A percentile compares a stretch with the other conserved stretches of the same genome.
Evolutionary conservation across 192 early-diverging fungal genomes (phyloP).

Genomic region (Geosiphon pyriformis): DNA sequence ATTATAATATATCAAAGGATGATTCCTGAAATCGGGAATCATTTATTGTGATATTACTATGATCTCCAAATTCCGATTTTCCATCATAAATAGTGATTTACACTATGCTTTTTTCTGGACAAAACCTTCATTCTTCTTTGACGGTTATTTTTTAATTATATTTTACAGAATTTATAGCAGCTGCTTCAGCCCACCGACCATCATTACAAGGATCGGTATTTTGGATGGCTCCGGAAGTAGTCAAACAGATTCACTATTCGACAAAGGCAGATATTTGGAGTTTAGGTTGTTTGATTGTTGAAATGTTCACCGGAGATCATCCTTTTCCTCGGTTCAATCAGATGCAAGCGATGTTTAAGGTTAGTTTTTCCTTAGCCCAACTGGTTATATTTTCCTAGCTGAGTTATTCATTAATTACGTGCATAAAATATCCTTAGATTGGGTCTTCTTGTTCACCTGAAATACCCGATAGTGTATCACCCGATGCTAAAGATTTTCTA

Average conservation of each 20-base stretch:
- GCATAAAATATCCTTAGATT: slow-evolving; percentile 66
- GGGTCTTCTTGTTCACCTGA: slow-evolving; percentile 76
- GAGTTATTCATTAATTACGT: slow-evolving; percentile 34
- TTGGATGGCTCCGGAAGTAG: slow-evolving; percentile 99
- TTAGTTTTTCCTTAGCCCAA: slow-evolving; percentile 43
- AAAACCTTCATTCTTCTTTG: not conserved
- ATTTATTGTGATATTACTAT: no score
- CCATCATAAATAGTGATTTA: slow-evolving; percentile 4
- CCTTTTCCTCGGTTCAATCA: slow-evolving; percentile 81
- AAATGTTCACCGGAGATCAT: slow-evolving; percentile 96
- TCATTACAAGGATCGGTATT: slow-evolving; percentile 94
- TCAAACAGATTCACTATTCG: slow-evolving; percentile 87
- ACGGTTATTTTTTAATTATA: no score
- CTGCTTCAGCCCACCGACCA: slow-evolving; percentile 43
- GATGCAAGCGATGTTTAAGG: slow-evolving; percentile 77
- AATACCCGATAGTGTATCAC: slow-evolving; percentile 68
- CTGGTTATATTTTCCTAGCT: slow-evolving; percentile 12
- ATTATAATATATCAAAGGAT: no score
- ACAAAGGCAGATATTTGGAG: slow-evolving; percentile 93
- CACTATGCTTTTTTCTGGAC: not conserved
- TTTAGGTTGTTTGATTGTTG: slow-evolving; percentile 92
- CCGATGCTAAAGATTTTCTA: slow-evolving; percentile 71
- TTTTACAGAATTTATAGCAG: slow-evolving; percentile 18
- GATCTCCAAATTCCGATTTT: no score
- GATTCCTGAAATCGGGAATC: no score